Evolutionary conservation across 768 basidiomycete genomes (phyloP).

Genomic region (Boletus subparvulus): DNA sequence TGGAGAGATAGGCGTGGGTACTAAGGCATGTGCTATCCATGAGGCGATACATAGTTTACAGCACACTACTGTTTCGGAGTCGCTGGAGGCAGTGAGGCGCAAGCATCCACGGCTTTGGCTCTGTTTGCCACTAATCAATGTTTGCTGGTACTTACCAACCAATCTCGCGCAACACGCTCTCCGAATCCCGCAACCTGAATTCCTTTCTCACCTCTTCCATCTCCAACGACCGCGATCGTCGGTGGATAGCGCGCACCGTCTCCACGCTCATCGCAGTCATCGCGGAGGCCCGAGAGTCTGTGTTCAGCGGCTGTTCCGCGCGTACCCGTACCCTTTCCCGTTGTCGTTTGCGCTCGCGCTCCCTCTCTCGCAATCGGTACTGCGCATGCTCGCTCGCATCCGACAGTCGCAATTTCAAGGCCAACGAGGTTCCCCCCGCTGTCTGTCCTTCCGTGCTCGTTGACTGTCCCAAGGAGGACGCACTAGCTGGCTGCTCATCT

Average conservation of each 20-base stretch:
- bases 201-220: neutral
- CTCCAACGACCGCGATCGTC: neutral
- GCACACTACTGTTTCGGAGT: no score
- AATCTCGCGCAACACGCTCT: no score
- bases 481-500: neutral
- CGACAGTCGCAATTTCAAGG: slow-evolving; percentile 22
- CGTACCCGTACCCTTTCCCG: neutral
- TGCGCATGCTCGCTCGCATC: slow-evolving; percentile 25
- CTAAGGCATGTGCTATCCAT: no score
- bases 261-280: neutral
- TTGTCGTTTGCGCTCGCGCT: slow-evolving; percentile 16
- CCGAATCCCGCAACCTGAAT: slow-evolving; percentile 13
- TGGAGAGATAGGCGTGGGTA: no score
- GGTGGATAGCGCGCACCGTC: neutral
- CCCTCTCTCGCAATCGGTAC: slow-evolving; percentile 22
- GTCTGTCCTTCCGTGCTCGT: neutral
- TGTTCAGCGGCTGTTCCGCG: neutral
- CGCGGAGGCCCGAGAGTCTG: neutral
- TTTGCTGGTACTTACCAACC: no score
- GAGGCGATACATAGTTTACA: no score
- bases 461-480: neutral
- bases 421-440: slow-evolving; percentile 10
- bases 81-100: no score
- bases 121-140: no score
- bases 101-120: no score